Base-by-base conservation (phyloP, 208 protist species). In the Wallacemonas sp. region DNA sequence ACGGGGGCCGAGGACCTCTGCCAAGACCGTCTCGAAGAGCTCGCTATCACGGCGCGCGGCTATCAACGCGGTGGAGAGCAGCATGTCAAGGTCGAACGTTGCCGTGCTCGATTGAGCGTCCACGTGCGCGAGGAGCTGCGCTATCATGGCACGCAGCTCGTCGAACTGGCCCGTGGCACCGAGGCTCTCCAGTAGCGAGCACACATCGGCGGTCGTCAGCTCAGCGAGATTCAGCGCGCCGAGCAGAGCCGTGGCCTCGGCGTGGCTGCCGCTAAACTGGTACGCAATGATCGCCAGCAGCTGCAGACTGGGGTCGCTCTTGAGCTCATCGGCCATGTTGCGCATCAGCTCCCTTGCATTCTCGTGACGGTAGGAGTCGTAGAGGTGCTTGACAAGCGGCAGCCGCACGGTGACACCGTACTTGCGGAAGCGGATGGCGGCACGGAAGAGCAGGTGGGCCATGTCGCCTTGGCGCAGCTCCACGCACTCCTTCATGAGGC, bases 381-480 rank as follows among this genome's bases (percentile, higher is more conserved):
- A 95, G 2, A 97, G 75, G 67, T 89, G 70, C 26, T 84, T 82
- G 29, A 95, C 81, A 49, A 93, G 77, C 0, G 79, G 72, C 55
- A 83, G 79, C 3, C 65, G 57, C 18, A 97, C 73, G 2, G 33
- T 70, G 33, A 93, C 50, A 0, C 89, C 92, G 57, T 95, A 97
- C 70, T 92, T 95, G 39, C 89, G 79, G 66, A 97, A 97, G 7
- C 92, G 92, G 63, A 97, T 62, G 12, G 87, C 73, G 2, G 92
- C 92, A 22, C 92, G 92, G 50, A 97, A 95, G 20, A 97, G 84
- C 10, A 97, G 76, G 66, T 97, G 92, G 0, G 92, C 89, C 86
- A 97, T 95, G 72, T 95, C 92, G 0, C 82, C 79, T 55, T 97
- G 92, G 8, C 81, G 84, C n/a, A 95, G 73, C 18, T 92, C 87